Base-by-base conservation (phyloP, 352 stramenopile species). In the Phytopythium litorale region DNA sequence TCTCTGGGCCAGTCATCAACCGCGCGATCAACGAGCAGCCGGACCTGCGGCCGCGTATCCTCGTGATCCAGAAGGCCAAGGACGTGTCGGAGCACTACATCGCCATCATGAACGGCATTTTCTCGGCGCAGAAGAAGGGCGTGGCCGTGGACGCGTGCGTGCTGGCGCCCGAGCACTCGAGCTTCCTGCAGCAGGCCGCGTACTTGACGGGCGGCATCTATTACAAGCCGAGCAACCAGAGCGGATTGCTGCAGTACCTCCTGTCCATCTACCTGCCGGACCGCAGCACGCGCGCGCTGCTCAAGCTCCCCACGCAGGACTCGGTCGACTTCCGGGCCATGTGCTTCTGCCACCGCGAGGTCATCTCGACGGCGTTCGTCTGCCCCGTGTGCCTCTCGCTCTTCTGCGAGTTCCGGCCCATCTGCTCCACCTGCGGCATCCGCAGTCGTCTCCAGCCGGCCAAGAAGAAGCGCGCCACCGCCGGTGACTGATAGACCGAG, bases 81-180 rank as follows among this genome's bases (percentile, higher is more conserved):
- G 88, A 96, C 56, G 84, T 94, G 57, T 89, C 88, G 45, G 78
- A 84, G 67, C 86, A 95, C 66, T 96, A 96, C 71, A 96, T 96
- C 54, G 84, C 86, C 15, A 91, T 94, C 70, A 96, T 96, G 88
- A 96, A 96, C 64, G 82, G 75, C 60, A 94, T 94, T 61, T 96
- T 96, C 66, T 94, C 88, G 43, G 88, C 88, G 1, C 86, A 96
- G 63, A 96, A 96, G 71, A 92, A 90, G 66, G 77, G 70, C 50
- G 81, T 96, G 21, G 75, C 84, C 25, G 82, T 96, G 19, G 88
- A 96, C 60, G 82, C 86, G 18, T 93, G 87, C 58, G 86, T 95
- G 45, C 68, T 96, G 43, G 66, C 72, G 16, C 53, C 69, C 4
- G 85, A 94, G 32, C 86, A 89, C 58, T 96, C 88, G 63, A 81